phyloP scores from a whole-genome alignment of 2,329 filamentous ascomycete species.

The Penicillium nordicum region DNA sequence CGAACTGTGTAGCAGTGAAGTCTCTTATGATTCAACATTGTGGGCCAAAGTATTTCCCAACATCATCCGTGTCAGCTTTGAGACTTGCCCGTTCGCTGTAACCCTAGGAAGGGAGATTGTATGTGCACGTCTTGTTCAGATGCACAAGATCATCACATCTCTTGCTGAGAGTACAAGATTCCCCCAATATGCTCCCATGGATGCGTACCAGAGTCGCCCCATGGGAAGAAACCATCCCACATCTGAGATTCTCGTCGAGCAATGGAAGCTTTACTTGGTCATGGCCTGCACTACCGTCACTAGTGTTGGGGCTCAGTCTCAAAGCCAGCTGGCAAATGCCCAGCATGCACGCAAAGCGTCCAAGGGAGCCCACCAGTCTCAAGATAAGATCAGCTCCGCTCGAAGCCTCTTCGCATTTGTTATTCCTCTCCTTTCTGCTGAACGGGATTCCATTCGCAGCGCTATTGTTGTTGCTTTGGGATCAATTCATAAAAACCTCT shows the following conservation, averaged over 20 bases:
- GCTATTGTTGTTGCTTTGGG: constrained; percentile 89
- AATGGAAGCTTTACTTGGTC: constrained; percentile 96
- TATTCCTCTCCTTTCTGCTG: constrained; percentile 78
- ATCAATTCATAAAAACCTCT: constrained; percentile 92
- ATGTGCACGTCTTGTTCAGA: constrained; percentile 86
- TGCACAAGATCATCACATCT: constrained; percentile 79
- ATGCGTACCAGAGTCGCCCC: constrained; percentile 37
- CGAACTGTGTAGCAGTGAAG: constrained; percentile 91
- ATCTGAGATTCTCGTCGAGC: constrained; percentile 85
- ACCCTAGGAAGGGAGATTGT: constrained; percentile 87
- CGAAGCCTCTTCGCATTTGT: constrained; percentile 86
- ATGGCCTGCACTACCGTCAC: constrained; percentile 95
- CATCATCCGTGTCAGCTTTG: constrained; percentile 82
- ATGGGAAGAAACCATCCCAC: constrained; percentile 58
- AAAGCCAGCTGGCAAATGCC: constrained; percentile 57
- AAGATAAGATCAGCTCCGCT: constrained; percentile 82
- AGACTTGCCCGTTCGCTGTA: constrained; percentile 86
- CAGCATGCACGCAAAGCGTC: constrained; percentile 83
- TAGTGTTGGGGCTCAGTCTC: constrained; percentile 66
- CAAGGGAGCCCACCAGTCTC: constrained; percentile 59
- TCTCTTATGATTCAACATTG: constrained; percentile 87
- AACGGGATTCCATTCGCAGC: constrained; percentile 76
- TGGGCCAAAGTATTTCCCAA: constrained; percentile 99
- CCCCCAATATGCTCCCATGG: constrained; percentile 38
- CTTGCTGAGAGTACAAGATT: constrained; percentile 70